Base-by-base conservation (phyloP, 2,329 filamentous ascomycete species). In the Westerdykella aurantiaca region DNA sequence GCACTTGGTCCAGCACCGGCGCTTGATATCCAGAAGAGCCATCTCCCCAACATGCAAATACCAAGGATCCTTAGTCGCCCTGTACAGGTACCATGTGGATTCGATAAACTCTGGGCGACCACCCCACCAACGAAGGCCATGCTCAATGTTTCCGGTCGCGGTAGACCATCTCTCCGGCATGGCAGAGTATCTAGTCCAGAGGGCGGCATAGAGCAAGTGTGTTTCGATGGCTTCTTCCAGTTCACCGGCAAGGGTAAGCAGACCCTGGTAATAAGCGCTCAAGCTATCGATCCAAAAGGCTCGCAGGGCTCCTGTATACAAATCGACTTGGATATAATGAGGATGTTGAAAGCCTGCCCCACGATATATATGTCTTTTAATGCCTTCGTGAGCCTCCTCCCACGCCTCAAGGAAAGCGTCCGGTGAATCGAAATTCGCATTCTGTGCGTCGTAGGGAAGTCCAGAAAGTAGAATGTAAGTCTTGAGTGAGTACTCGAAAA, bases 401-500 rank as follows among this genome's bases (percentile, higher is more conserved):
- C 91, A 97, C 1, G 85, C 85, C 22, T 80, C 72, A 4, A 95
- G 73, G 54, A 96, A 97, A 1, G 83, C 78, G 37, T 88, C 85
- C 0, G 90, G 74, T 0, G 85, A 85, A 42, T 74, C 63, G 51
- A 88, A 81, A 49, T 85, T 78, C 41, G 81, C 78, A 2, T 79
- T 57, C 11, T 50, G 44, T 5, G 59, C 34, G 37, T 70, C 57
- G 46, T 66, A 67, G 0, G 69, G 66, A 5, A 74, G 81, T 1
- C 88, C 87, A 2, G 91, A 95, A 17, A 97, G 79, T 18, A 98
- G 70, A 47, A 98, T 86, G 61, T 95, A 83, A 14, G 89, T 89
- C 69, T 98, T 98, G 58, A 97, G 78, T 3, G 93, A 90, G 68
- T 98, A 98, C 69, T 98, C 93, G 60, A 95, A 97, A 71, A 98